phyloP scores from a whole-genome alignment of 306 rosid genomes.

The Inga leiocalycina region DNA sequence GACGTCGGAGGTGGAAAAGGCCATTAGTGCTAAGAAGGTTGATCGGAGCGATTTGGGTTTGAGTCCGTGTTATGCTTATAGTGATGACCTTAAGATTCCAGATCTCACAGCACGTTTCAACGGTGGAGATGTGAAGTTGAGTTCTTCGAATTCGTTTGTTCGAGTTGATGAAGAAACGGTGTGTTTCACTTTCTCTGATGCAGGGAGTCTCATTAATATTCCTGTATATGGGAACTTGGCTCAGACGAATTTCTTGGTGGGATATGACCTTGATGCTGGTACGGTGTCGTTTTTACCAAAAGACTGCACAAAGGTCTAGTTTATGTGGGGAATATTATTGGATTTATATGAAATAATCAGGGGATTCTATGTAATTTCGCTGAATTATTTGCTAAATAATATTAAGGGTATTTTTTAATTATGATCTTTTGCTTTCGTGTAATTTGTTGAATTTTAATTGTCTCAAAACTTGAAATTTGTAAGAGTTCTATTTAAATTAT shows the following conservation, averaged over 20 bases:
- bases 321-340: not conserved
- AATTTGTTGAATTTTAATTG: not conserved
- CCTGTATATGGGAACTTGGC: conserved; percentile 56
- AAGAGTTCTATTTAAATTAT: too few species aligned
- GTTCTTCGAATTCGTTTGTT: conserved; percentile 36
- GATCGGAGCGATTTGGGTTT: conserved; percentile 34
- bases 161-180: conserved; percentile 33
- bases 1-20: conserved; percentile 18
- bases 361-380: not conserved
- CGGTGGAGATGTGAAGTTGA: conserved; percentile 54
- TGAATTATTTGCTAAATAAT: not conserved
- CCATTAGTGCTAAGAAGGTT: conserved; percentile 33
- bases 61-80: conserved; percentile 39
- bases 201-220: not conserved
- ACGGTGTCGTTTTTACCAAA: conserved; percentile 44
- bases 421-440: not conserved
- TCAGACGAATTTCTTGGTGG: conserved; percentile 49
- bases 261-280: conserved; percentile 41
- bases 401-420: not conserved
- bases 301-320: conserved; percentile 33
- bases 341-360: not conserved
- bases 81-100: not conserved
- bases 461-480: too few species aligned
- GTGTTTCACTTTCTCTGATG: conserved; percentile 40
- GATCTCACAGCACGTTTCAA: conserved; percentile 22